Evolutionary conservation across 768 basidiomycete species (phyloP), one percentile per base, ranked within the genome.

Genomic region (Aureoboletus auriporus): DNA sequence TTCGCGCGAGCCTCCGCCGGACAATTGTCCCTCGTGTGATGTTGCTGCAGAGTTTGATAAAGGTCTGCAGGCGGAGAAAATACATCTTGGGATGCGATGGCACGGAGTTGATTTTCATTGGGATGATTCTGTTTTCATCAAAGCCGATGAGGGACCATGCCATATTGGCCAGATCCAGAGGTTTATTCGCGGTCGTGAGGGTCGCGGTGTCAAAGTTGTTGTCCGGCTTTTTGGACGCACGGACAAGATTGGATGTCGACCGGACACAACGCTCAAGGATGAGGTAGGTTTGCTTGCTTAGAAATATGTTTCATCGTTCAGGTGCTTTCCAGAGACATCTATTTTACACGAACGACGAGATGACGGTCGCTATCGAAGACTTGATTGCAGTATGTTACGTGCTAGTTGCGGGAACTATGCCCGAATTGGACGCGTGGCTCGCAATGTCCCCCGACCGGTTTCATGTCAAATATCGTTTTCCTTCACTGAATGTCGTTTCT

Each of bases 91-190:
- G 0, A 49, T 86, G 23, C 62, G 69, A 0, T 80, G 71, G 57
- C 65, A 63, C 9, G 79, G 77, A 0, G 54, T 68, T 2, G 65
- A 64, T 0, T 89, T 82, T 52, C 89, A 91, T 46, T 42, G 69
- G 0, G 65, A 80, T 37, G 88, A 90, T 33, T 86, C 78, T 51
- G 77, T 80, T 5, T 67, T 82, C 6, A 75, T 82, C 58, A 71
- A 62, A 37, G 56, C 75, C 0, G 62, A 70, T 0, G 52, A 69
- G 1, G 82, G 82, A 0, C 77, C 80, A 1, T 82, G 78, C 4
- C 56, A 75, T 26, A 75, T 89, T 40, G 87, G 78, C 1, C 77
- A 79, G 33, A 71, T 88, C 50, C 56, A 57, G 1, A 47, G 57
- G 6, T 58, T 81, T 46, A 54, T 45, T 43, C 65, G 56, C 36